Base-by-base conservation (phyloP, 495 filamentous ascomycete species). In the Choiromyces venosus region DNA sequence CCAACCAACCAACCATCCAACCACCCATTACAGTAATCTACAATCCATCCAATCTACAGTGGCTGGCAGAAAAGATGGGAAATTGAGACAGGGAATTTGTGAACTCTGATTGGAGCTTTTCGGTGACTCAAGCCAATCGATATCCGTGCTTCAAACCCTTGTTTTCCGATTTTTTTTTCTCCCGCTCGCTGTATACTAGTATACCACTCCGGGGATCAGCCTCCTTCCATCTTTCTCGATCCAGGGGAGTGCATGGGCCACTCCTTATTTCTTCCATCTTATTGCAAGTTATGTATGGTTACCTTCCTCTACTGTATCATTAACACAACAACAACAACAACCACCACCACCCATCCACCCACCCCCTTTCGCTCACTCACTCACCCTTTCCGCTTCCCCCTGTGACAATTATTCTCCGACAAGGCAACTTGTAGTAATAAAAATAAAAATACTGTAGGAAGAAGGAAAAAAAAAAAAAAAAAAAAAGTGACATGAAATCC, bases 171-270 rank as follows among this genome's bases (percentile, higher is more conserved):
- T n/a, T n/a, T n/a, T n/a, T n/a, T n/a, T n/a, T n/a, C n/a, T n/a
- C n/a, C n/a, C n/a, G n/a, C n/a, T n/a, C n/a, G n/a, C n/a, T n/a
- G n/a, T n/a, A n/a, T n/a, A n/a, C n/a, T n/a, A n/a, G n/a, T n/a
- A n/a, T n/a, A 5, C 25, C 52, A 21, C 52, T 14, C 52, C 25
- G n/a, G 52, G 52, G 52, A 29, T 14, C 25, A 29, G n/a, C 52
- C 52, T 61, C 52, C 25, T 25, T 29, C 25, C 52, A 25, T 29
- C 52, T 29, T n/a, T 61, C 52, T 61, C 52, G 52, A 61, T 61
- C n/a, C 10, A 61, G 52, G 52, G 52, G 52, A 16, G 52, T 61
- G 52, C 52, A 61, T 61, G 52, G 52, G n/a, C 52, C 52, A 61
- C 52, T 29, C 52, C 52, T 61, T 61, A 61, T 61, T 61, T n/a